phyloP scores from a whole-genome alignment of 345 rosid genomes.

The Populus pruinosa region DNA sequence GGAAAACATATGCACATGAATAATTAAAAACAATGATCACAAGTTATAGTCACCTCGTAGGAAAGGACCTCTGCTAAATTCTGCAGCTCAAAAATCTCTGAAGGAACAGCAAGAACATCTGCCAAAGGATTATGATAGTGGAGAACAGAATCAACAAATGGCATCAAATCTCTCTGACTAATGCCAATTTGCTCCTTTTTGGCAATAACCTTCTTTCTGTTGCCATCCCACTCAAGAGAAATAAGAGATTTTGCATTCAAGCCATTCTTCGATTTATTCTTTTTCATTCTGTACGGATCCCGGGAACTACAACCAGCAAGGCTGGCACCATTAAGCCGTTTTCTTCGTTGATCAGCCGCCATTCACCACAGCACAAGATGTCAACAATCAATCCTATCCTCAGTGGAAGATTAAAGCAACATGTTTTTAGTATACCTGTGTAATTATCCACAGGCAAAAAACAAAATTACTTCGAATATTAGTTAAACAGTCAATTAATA shows the following conservation, averaged over 20 bases:
- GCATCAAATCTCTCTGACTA: constrained; percentile 59
- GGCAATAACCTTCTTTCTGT: constrained; percentile 58
- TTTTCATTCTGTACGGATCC: constrained; percentile 63
- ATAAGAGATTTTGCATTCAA: constrained; percentile 57
- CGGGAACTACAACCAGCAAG: constrained; percentile 46
- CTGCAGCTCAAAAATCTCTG: constrained; percentile 66
- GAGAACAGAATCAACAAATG: constrained; percentile 44
- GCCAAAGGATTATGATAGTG: constrained; percentile 45
- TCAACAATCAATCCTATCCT: constrained; percentile 19
- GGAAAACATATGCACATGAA: constrained; percentile 13
- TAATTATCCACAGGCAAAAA: neutral
- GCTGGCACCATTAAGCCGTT: constrained; percentile 61
- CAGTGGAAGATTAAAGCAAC: constrained; percentile 8
- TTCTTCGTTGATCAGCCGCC: constrained; percentile 89
- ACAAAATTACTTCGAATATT: neutral
- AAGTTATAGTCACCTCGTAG: constrained; percentile 51
- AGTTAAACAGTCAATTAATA: neutral
- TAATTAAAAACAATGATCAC: neutral
- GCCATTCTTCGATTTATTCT: constrained; percentile 46
- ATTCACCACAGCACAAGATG: constrained; percentile 30
- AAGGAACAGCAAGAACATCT: constrained; percentile 60
- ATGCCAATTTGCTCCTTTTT: constrained; percentile 84
- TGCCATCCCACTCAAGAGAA: constrained; percentile 82
- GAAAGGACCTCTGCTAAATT: constrained; percentile 67
- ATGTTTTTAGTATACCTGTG: neutral